Evolutionary conservation across 2,329 filamentous ascomycete genomes (phyloP).

Genomic region (Phialophora tarda): DNA sequence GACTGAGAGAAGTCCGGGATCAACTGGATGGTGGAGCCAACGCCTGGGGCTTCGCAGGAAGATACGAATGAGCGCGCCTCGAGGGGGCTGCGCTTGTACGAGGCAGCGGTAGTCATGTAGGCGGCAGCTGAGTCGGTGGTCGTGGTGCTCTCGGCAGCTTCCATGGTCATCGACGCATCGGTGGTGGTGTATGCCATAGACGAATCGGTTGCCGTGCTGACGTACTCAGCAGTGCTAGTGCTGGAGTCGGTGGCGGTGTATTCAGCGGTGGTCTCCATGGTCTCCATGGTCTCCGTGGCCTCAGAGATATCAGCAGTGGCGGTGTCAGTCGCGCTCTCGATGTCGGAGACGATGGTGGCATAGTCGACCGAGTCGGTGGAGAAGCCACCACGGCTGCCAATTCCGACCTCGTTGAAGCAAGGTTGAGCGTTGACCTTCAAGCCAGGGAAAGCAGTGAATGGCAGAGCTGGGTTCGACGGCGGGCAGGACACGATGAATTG

Average conservation of each 20-base stretch:
- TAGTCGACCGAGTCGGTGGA: conserved; percentile 15
- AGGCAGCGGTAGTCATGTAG: conserved; percentile 8
- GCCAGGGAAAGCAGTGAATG: conserved; percentile 67
- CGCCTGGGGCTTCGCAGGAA: conserved; percentile 25
- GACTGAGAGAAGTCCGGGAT: conserved; percentile 34
- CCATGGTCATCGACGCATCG: conserved; percentile 1
- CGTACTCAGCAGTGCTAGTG: background rate
- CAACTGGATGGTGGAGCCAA: conserved; percentile 33
- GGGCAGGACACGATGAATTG: conserved; percentile 76
- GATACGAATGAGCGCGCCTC: conserved; percentile 13
- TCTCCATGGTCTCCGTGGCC: conserved; percentile 6
- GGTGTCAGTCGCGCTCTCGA: conserved; percentile 14
- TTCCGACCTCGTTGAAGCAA: conserved; percentile 32
- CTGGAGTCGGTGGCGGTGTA: conserved; percentile 2
- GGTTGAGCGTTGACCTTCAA: conserved; percentile 40
- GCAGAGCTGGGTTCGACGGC: conserved; percentile 64
- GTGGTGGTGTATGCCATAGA: conserved; percentile 6
- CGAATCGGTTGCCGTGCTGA: conserved; percentile 13
- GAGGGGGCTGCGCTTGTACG: conserved; percentile 6
- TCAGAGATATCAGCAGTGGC: conserved; percentile 4
- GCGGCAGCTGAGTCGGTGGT: conserved; percentile 1
- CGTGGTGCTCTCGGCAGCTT: background rate
- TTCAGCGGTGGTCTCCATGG: background rate
- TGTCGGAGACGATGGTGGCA: conserved; percentile 15
- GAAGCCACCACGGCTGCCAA: background rate